A percentile compares a stretch with the other conserved stretches of the same genome.
Evolutionary conservation across 768 basidiomycete species (phyloP).

Genomic region (Hirschioporus abietinus): DNA sequence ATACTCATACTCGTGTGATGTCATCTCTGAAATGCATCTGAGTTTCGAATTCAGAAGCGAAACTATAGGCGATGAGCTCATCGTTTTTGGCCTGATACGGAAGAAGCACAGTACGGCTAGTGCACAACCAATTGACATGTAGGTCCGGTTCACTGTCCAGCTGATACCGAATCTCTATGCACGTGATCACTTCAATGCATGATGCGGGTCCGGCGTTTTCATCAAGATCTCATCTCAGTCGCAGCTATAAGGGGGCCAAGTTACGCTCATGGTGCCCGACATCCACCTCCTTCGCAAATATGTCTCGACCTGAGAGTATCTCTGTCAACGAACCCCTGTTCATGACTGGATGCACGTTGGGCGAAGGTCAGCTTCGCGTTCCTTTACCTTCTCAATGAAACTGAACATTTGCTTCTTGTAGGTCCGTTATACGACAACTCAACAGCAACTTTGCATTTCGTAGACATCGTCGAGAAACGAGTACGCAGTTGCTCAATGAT

Average conservation of each 20-base stretch:
- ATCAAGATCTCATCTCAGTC: not conserved
- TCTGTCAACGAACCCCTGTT: slow-evolving; percentile 40
- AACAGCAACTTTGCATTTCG: slow-evolving; percentile 56
- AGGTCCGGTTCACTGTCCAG: not conserved
- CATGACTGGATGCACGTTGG: slow-evolving; percentile 48
- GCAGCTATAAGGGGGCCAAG: not conserved
- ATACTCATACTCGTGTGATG: not conserved
- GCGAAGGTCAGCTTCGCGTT: slow-evolving; percentile 45
- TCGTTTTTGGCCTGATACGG: not conserved
- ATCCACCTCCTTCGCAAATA: not conserved
- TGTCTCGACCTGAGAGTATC: not conserved
- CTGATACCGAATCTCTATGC: not conserved
- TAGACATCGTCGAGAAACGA: slow-evolving; percentile 56
- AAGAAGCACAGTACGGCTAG: not conserved
- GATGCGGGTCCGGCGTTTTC: not conserved
- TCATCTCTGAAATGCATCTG: slow-evolving; percentile 1
- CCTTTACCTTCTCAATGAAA: slow-evolving; percentile 11
- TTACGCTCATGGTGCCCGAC: not conserved
- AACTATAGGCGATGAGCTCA: not conserved
- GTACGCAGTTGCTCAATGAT: slow-evolving; percentile 23
- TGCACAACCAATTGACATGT: not conserved
- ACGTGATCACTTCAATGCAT: not conserved
- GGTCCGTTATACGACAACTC: slow-evolving; percentile 58
- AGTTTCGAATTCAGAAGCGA: not conserved
- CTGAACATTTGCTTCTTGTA: slow-evolving; percentile 23